Base-by-base conservation (phyloP, 768 basidiomycete species). In the Tricholoma bakamatsutake region DNA sequence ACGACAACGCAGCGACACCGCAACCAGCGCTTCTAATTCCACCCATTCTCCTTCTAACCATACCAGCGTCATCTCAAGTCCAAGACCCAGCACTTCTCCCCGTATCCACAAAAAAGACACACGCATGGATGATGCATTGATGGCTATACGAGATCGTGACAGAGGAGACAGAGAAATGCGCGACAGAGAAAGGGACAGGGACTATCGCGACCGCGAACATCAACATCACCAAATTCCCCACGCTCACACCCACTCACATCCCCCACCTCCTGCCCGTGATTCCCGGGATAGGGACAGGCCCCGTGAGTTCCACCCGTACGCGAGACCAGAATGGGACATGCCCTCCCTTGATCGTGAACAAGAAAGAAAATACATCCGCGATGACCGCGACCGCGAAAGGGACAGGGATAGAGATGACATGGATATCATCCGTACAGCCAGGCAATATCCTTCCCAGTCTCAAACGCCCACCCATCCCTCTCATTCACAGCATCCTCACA, bases 151-250 rank as follows among this genome's bases (percentile, higher is more conserved):
- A n/a, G 50, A 52, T 10, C 8, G 50, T 1, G 30, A 65, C 11
- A 51, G 61, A 56, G 64, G 65, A 48, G 62, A 66, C 28, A 60
- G 54, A 51, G 52, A 47, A 46, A 54, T 52, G 54, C 57, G 54
- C 50, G 55, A 61, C 21, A 66, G 67, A 24, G 72, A 75, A 12
- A 64, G 71, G 11, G 73, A 70, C 40, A 56, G 72, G 35, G 70
- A 73, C 17, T 62, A 63, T 45, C 57, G 57, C 42, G 51, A 64
- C 45, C 59, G 66, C 8, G 52, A 53, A 5, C 34, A 50, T 50
- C 30, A 34, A 35, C 31, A 21, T 50, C 50, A 31, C 33, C 35
- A 21, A 27, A 24, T 43, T 27, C 27, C 43, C 5, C 50, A 52
- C 28, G 11, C 50, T 15, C 50, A 52, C 35, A 2, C 50, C 6